phyloP scores from a whole-genome alignment of 208 protist species.

The Leishmania braziliensis region DNA sequence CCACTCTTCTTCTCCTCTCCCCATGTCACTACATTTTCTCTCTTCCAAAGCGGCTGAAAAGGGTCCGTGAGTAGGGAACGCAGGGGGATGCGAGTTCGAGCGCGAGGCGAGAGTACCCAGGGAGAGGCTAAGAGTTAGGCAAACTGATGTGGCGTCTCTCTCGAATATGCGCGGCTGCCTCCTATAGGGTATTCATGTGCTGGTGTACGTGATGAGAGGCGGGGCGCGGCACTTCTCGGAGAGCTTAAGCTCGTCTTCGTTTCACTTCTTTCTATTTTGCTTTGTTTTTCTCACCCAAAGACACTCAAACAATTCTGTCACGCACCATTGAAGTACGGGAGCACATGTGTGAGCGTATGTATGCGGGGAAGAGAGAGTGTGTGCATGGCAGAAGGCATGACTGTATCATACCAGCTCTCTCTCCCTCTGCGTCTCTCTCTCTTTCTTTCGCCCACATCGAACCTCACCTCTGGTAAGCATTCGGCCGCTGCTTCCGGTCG shows the following conservation, averaged over 20 bases:
- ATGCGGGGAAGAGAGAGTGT: neutral
- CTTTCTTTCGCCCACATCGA: slow-evolving; percentile 16
- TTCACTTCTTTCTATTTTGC: neutral
- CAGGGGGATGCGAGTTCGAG: neutral
- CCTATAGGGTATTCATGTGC: neutral
- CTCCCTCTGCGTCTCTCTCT: slow-evolving; percentile 6
- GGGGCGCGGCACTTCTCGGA: neutral
- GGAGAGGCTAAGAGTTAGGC: neutral
- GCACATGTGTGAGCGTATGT: neutral
- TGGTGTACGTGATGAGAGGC: neutral
- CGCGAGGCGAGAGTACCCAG: neutral
- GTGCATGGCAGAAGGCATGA: neutral
- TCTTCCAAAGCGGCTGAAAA: neutral
- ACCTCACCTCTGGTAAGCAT: neutral
- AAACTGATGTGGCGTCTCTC: neutral
- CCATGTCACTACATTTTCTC: neutral
- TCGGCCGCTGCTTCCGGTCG: neutral
- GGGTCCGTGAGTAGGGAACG: neutral
- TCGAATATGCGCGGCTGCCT: neutral
- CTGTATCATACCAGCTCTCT: neutral
- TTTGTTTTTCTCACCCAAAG: neutral
- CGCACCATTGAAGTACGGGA: neutral
- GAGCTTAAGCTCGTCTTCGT: neutral
- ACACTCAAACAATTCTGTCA: neutral
- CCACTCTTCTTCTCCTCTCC: neutral